Evolutionary conservation across 768 basidiomycete genomes (phyloP).

Genomic region (Mrakia blollopis): DNA sequence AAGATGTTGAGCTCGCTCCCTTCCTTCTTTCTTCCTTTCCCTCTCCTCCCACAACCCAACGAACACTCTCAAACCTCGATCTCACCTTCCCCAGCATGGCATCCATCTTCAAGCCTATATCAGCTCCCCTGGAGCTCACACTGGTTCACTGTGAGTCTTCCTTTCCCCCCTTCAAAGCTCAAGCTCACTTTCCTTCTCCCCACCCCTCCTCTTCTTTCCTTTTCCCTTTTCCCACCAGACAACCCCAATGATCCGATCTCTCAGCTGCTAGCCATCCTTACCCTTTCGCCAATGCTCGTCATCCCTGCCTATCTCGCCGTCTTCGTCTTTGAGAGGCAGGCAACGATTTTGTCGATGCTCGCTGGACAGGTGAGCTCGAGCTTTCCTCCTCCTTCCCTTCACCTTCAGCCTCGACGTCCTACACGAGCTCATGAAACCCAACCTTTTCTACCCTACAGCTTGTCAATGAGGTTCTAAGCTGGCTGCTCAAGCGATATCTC

Average conservation of each 20-base stretch:
- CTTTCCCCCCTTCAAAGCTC: too few species aligned
- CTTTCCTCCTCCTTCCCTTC: not conserved
- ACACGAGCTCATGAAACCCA: not conserved
- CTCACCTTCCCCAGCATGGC: not conserved
- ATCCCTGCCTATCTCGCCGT: constrained; percentile 30
- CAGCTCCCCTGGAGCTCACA: constrained; percentile 26
- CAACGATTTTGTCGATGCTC: constrained; percentile 27
- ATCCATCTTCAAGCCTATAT: not conserved
- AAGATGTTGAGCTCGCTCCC: too few species aligned
- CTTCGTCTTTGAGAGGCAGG: constrained; percentile 30
- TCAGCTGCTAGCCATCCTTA: constrained; percentile 25
- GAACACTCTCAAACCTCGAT: too few species aligned
- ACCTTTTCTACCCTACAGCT: not conserved
- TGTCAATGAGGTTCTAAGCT: constrained; percentile 25
- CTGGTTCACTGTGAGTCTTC: constrained; percentile 22
- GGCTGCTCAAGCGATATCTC: constrained; percentile 11
- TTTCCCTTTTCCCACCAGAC: not conserved
- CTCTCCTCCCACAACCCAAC: too few species aligned
- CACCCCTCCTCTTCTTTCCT: not conserved
- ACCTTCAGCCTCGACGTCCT: not conserved
- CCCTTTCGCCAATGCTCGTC: constrained; percentile 31
- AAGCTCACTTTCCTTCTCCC: not conserved
- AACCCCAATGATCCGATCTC: constrained; percentile 6
- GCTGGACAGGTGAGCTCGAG: constrained; percentile 19
- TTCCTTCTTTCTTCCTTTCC: too few species aligned